A percentile compares a stretch with the other conserved stretches of the same genome.
phyloP scores from a whole-genome alignment of 495 filamentous ascomycete species.

The Aspergillus sclerotioniger region DNA sequence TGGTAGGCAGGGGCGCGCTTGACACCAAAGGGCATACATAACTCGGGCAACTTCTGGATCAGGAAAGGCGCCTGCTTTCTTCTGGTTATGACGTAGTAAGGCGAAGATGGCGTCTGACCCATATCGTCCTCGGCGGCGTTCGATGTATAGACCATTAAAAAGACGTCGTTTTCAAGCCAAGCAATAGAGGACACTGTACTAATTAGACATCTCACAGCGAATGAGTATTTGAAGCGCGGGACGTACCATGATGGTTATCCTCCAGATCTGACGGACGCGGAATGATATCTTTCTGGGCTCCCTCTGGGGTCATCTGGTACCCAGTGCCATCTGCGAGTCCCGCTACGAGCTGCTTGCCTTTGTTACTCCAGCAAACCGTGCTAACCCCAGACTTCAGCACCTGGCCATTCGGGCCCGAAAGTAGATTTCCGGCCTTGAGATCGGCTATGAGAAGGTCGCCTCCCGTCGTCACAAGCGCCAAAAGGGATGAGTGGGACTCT shows the following conservation, averaged over 20 bases:
- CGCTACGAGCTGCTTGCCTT: slow-evolving; percentile 88
- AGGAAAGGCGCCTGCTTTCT: slow-evolving; percentile 55
- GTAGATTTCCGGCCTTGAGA: slow-evolving; percentile 60
- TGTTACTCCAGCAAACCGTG: slow-evolving; percentile 86
- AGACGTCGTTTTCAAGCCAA: slow-evolving; percentile 88
- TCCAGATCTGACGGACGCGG: slow-evolving; percentile 72
- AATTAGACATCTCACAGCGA: slow-evolving; percentile 17
- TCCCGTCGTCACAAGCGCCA: slow-evolving; percentile 74
- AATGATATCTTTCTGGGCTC: slow-evolving; percentile 69
- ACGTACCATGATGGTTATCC: slow-evolving; percentile 63
- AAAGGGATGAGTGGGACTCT: slow-evolving; percentile 41
- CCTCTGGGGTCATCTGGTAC: slow-evolving; percentile 80
- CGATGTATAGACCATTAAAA: slow-evolving; percentile 74
- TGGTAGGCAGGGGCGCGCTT: slow-evolving; percentile 70
- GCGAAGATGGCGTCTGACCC: slow-evolving; percentile 52
- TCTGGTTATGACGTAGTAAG: slow-evolving; percentile 73
- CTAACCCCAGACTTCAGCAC: slow-evolving; percentile 72
- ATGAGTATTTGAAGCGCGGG: not conserved
- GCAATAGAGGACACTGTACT: slow-evolving; percentile 73
- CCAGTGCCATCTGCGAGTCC: slow-evolving; percentile 79
- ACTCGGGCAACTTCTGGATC: slow-evolving; percentile 70
- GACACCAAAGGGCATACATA: slow-evolving; percentile 65
- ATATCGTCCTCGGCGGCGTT: slow-evolving; percentile 53
- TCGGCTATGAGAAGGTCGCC: slow-evolving; percentile 85
- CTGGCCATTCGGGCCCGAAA: slow-evolving; percentile 61